Percentiles rank a stretch among this genome's conserved stretches.
Conservation (phyloP, 2,329 filamentous ascomycete genomes). For the Byssoonygena ceratinophila region DNA sequence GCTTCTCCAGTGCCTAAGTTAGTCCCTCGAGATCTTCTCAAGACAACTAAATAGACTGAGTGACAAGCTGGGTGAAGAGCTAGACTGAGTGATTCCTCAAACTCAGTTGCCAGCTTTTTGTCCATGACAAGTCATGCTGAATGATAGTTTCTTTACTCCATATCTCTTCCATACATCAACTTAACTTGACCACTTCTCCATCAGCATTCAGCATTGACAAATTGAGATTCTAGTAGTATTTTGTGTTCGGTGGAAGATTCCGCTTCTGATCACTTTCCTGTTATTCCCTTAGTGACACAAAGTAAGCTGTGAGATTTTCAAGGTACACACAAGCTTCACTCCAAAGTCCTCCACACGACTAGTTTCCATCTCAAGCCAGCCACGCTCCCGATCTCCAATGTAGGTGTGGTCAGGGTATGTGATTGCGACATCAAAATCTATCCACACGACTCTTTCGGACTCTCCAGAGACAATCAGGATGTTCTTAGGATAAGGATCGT, state of each 20-base stretch:
- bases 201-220: no score
- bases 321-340: constrained; percentile 13
- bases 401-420: constrained; percentile 14
- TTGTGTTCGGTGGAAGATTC: constrained; percentile 15
- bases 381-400: constrained; percentile 12
- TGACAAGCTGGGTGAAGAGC: no score
- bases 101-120: no score
- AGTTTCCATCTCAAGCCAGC: constrained; percentile 14
- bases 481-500: constrained; percentile 18
- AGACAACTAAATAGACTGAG: no score
- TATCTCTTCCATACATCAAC: no score
- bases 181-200: no score
- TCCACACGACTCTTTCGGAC: constrained; percentile 16
- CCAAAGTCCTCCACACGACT: constrained; percentile 11
- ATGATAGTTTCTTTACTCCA: no score
- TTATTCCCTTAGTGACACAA: constrained; percentile 7
- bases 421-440: constrained; percentile 18
- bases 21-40: no score
- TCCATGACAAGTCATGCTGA: no score
- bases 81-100: no score
- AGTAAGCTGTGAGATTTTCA: not conserved
- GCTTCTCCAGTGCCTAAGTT: no score
- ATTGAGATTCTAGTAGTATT: constrained; percentile 11
- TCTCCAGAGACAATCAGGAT: constrained; percentile 15
- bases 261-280: constrained; percentile 16